Evolutionary conservation across 108 stramenopile genomes (phyloP).

Genomic region (Skeletonema marinoi): DNA sequence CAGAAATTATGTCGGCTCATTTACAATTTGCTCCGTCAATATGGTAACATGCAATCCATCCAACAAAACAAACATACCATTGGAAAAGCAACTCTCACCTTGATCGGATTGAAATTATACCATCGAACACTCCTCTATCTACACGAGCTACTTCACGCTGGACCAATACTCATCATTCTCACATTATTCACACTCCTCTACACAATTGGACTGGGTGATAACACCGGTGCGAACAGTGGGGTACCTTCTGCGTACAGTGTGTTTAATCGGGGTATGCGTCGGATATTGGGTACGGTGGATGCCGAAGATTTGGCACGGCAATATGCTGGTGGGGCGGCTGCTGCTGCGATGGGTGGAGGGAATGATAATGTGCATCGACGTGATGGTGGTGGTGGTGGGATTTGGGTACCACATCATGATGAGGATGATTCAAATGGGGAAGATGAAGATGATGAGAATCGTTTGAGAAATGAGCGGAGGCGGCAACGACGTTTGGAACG

Average conservation of each 20-base stretch:
- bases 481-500: slow-evolving; percentile 39
- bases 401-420: slow-evolving; percentile 2
- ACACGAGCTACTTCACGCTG: slow-evolving; percentile 57
- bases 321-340: slow-evolving; percentile 67
- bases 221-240: slow-evolving; percentile 47
- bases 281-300: slow-evolving; percentile 76
- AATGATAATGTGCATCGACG: slow-evolving; percentile 10
- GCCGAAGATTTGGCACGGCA: slow-evolving; percentile 72
- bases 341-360: neutral
- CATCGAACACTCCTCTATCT: slow-evolving; percentile 17
- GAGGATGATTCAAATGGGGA: slow-evolving; percentile 12
- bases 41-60: slow-evolving; percentile 11
- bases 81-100: neutral
- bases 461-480: slow-evolving; percentile 19
- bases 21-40: slow-evolving; percentile 41
- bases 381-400: slow-evolving; percentile 6
- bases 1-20: neutral
- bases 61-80: neutral
- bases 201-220: slow-evolving; percentile 77
- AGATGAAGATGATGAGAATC: slow-evolving; percentile 26
- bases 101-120: slow-evolving; percentile 22
- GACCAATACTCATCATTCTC: slow-evolving; percentile 70
- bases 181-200: slow-evolving; percentile 63
- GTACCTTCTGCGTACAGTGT: slow-evolving; percentile 77
- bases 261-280: slow-evolving; percentile 81